A percentile compares a stretch with the other conserved stretches of the same genome.
phyloP scores from a whole-genome alignment of 2,329 filamentous ascomycete species.

The Sarocladiaceae sp. region DNA sequence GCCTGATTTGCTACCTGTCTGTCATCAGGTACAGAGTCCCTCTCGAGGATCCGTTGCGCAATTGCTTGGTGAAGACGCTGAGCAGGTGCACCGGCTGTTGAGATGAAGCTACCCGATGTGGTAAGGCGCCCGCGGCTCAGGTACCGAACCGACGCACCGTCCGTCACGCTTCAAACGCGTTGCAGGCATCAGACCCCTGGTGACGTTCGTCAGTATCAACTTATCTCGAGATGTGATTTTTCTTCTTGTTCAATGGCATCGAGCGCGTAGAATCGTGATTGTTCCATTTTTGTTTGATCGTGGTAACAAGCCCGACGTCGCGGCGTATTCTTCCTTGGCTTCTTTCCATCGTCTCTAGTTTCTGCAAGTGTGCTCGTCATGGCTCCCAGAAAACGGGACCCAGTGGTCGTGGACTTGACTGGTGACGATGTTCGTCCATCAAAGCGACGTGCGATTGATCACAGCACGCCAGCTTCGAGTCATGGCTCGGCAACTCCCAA shows the following conservation, averaged over 20 bases:
- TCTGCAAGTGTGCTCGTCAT: background rate
- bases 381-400: constrained; percentile 28
- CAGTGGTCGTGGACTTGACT: constrained; percentile 37
- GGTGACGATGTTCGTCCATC: constrained; percentile 25
- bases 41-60: too few species aligned
- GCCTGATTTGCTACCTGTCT: too few species aligned
- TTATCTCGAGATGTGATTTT: too few species aligned
- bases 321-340: background rate
- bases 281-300: too few species aligned
- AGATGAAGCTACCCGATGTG: background rate
- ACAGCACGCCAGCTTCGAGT: constrained; percentile 19
- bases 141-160: background rate
- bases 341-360: background rate
- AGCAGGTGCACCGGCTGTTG: too few species aligned
- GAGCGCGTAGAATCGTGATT: too few species aligned
- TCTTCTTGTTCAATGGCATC: too few species aligned
- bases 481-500: background rate
- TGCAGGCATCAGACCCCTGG: background rate
- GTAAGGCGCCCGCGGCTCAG: background rate
- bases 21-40: too few species aligned
- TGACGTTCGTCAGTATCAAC: too few species aligned
- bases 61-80: too few species aligned
- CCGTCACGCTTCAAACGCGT: constrained; percentile 3
- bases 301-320: too few species aligned
- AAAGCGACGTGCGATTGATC: constrained; percentile 26